Evolutionary conservation across 2,329 filamentous ascomycete genomes (phyloP), one percentile per base, ranked within the genome.

Genomic region (Fusarium globosum): DNA sequence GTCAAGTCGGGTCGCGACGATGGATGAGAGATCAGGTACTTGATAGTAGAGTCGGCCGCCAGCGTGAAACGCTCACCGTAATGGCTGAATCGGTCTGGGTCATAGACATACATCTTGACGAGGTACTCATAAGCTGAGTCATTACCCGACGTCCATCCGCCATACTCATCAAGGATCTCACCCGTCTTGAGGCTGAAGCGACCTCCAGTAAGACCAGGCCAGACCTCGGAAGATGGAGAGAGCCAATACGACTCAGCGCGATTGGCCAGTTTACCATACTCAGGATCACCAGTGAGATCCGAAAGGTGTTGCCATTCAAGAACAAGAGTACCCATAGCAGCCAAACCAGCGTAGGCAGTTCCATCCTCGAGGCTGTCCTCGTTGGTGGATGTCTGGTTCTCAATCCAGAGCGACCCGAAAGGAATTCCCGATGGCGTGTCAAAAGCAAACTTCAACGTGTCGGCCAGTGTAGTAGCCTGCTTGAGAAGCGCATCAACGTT

Each of bases 1-100:
- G 89, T 88, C 2, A 89, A 87, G 86, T 93, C 90, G 1, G 93
- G 93, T 3, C 91, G 88, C 82, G 91, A 95, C 61, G 95, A 86
- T 7, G 94, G 83, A 72, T 93, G 82, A 58, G 90, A 82, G 7
- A 69, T 26, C 1, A 69, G 5, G 26, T 69, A 52, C 9, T 43
- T 38, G 21, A 69, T 69, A 18, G 65, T 69, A 7, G 65, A 68
- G 48, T 88, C 88, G 1, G 88, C 88, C 0, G 88, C 86, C 15
- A 90, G 86, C 74, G 93, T 89, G 18, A 75, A 74, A 15, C 59
- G 48, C n/a, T 71, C 51, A 3, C 61, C 67, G 12, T 71, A 71
- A n/a, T 65, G 51, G 7, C 35, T 16, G 16, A 66, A 28, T 88
- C 88, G 18, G 80, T 82, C 65, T 88, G 84, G 79, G 93, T 94